A percentile compares a stretch with the other conserved stretches of the same genome.
Conservation (phyloP, 805 yeast species). For the Cyberlindnera amylophila region DNA sequence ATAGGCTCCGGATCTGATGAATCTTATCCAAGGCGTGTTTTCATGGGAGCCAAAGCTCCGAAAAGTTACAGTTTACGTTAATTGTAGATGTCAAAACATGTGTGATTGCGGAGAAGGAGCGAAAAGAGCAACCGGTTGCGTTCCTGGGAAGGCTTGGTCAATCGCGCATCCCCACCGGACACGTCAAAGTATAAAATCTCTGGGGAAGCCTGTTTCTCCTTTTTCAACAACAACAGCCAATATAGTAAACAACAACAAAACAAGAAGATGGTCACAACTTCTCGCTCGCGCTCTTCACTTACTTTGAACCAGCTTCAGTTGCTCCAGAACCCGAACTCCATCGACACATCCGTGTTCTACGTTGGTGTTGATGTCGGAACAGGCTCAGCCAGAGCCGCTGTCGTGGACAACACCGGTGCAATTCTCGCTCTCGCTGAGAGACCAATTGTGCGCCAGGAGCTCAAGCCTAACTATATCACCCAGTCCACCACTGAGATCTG, state of each 20-base stretch:
- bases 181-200: too few species aligned
- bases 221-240: neutral
- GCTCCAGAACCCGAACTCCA: conserved; percentile 25
- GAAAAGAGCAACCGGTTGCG: neutral
- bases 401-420: conserved; percentile 79
- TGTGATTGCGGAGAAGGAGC: neutral
- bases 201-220: neutral
- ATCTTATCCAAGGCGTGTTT: too few species aligned
- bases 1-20: too few species aligned
- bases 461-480: conserved; percentile 70
- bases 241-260: neutral
- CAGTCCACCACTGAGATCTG: conserved; percentile 91
- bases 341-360: conserved; percentile 38
- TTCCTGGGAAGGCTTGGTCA: too few species aligned
- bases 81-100: too few species aligned
- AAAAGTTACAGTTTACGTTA: too few species aligned
- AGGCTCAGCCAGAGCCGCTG: conserved; percentile 93
- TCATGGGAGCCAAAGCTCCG: too few species aligned
- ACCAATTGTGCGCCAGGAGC: conserved; percentile 71
- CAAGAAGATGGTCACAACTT: conserved; percentile 14
- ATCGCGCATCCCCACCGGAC: too few species aligned
- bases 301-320: conserved; percentile 27
- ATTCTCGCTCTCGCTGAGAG: conserved; percentile 77
- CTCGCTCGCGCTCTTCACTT: conserved; percentile 27
- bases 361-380: conserved; percentile 96